These are phyloP conservation scores for Camellia oleifera DNA, from an alignment of 179 eudicot species.

Conservation along the genomic window DNA sequence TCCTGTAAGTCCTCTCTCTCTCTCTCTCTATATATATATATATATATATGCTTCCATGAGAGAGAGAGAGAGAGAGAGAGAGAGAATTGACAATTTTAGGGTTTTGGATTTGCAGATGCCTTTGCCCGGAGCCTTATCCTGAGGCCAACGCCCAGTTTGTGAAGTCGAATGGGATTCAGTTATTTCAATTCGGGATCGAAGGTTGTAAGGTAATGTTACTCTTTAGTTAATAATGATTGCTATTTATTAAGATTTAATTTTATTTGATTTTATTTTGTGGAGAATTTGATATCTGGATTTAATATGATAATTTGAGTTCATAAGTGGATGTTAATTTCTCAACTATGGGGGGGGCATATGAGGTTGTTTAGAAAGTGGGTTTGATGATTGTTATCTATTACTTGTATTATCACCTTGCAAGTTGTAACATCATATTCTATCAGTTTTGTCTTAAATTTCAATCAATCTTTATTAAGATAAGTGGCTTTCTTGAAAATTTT, in stretches of 20 bases:
- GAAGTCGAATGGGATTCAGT: constrained; percentile 63
- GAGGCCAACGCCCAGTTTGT: constrained; percentile 62
- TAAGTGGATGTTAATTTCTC: not conserved
- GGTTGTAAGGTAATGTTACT: constrained; percentile 60
- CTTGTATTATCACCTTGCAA: constrained; percentile 9
- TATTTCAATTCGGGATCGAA: constrained; percentile 77
- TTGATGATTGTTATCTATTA: constrained; percentile 3
- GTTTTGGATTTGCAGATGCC: constrained; percentile 40
- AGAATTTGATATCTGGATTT: not conserved
- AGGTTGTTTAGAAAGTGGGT: not conserved
- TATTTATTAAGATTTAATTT: not conserved
- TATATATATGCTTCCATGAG: not conserved
- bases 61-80: not conserved
- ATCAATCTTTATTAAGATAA: not conserved
- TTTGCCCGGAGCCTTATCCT: constrained; percentile 92
- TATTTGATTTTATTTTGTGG: not conserved
- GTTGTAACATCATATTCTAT: not conserved
- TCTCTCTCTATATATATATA: not conserved
- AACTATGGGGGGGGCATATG: not conserved
- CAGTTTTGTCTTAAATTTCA: not conserved
- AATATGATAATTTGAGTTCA: not conserved
- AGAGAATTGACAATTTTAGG: constrained; percentile 12
- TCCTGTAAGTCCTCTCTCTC: constrained; percentile 45
- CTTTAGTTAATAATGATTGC: no score
- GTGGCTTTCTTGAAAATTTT: not conserved